Evolutionary conservation across 2,329 filamentous ascomycete genomes (phyloP).

Genomic region (Stromatinia cepivora): DNA sequence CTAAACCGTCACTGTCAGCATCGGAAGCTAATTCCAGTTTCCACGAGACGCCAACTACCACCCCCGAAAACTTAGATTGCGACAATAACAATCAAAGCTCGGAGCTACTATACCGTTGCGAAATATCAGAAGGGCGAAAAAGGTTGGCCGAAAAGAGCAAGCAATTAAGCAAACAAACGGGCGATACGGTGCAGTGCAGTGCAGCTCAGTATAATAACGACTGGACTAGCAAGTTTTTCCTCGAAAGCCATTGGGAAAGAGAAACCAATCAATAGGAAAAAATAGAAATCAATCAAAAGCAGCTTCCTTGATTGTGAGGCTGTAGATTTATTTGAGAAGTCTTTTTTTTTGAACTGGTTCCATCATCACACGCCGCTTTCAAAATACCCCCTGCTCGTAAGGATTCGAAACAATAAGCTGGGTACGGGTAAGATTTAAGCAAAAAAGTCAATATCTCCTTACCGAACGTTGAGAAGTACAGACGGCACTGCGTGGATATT

Average conservation of each 20-base stretch:
- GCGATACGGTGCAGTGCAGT: constrained; percentile 4
- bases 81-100: constrained; percentile 5
- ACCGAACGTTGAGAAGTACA: constrained; percentile 23
- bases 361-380: constrained; percentile 12
- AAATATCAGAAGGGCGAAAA: neutral
- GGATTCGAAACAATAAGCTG: constrained; percentile 20
- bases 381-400: constrained; percentile 15
- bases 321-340: constrained; percentile 4
- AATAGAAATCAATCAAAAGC: constrained; percentile 3
- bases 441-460: constrained; percentile 16
- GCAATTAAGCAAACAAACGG: constrained; percentile 14
- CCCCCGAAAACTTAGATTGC: constrained; percentile 21
- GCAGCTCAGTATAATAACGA: neutral
- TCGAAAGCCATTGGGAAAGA: neutral
- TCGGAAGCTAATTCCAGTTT: constrained; percentile 19
- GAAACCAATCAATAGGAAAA: neutral
- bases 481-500: constrained; percentile 23
- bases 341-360: neutral
- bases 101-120: constrained; percentile 6
- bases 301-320: constrained; percentile 2
- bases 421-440: constrained; percentile 18
- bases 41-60: constrained; percentile 19
- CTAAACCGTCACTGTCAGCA: constrained; percentile 16
- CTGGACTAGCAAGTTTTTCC: neutral
- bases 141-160: constrained; percentile 3